phyloP scores from a whole-genome alignment of 1,284 basidiomycete species.

The Cryptococcus sp. region DNA sequence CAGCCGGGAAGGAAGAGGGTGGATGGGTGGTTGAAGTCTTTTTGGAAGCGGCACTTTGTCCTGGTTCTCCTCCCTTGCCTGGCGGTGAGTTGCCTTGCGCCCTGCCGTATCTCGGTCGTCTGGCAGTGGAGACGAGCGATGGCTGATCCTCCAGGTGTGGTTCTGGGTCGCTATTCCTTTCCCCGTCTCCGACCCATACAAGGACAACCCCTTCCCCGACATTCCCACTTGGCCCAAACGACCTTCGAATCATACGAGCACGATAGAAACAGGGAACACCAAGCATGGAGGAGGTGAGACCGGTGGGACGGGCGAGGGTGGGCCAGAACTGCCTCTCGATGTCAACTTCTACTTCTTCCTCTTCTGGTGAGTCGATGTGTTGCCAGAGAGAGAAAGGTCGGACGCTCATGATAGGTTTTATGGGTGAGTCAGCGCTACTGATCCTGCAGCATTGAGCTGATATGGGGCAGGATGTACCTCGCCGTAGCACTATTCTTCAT shows the following conservation, averaged over 20 bases:
- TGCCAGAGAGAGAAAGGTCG: background rate
- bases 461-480: slow-evolving; percentile 39
- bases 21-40: slow-evolving; percentile 49
- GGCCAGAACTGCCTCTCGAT: slow-evolving; percentile 43
- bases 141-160: slow-evolving; percentile 44
- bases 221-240: slow-evolving; percentile 39
- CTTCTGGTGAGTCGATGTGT: slow-evolving; percentile 32
- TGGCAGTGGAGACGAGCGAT: too few species aligned
- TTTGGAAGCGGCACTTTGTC: slow-evolving; percentile 51
- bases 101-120: background rate
- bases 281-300: background rate
- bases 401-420: slow-evolving; percentile 30
- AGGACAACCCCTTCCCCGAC: slow-evolving; percentile 41
- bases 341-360: slow-evolving; percentile 52
- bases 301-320: slow-evolving; percentile 6
- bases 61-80: slow-evolving; percentile 50
- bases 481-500: slow-evolving; percentile 53
- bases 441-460: slow-evolving; percentile 8
- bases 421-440: slow-evolving; percentile 19
- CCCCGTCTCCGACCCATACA: slow-evolving; percentile 50
- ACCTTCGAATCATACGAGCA: slow-evolving; percentile 12
- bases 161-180: slow-evolving; percentile 54
- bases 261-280: too few species aligned
- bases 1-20: slow-evolving; percentile 48
- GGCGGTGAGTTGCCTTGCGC: slow-evolving; percentile 35